phyloP scores from a whole-genome alignment of 768 basidiomycete species.

The Collybiopsis luxurians region DNA sequence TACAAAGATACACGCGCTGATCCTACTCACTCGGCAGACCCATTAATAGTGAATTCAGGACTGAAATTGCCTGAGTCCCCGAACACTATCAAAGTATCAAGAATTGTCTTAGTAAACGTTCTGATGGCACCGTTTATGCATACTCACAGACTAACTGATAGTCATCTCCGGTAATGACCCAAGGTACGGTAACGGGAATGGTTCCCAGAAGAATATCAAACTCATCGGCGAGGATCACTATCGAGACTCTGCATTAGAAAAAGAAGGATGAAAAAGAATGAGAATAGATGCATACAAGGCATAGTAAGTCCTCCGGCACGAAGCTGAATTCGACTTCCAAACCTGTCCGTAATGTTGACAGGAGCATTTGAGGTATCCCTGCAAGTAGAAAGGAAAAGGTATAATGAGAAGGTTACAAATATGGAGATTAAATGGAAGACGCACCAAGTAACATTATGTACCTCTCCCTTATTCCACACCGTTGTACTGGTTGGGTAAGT shows the following conservation, averaged over 20 bases:
- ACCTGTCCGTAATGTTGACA: constrained; percentile 38
- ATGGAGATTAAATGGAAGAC: not conserved
- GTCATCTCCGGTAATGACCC: constrained; percentile 21
- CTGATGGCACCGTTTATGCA: constrained; percentile 6
- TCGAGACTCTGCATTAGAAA: not conserved
- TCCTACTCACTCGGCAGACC: not conserved
- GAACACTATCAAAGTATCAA: constrained; percentile 25
- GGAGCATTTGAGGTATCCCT: constrained; percentile 40
- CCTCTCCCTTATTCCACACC: not conserved
- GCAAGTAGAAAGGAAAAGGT: too few relatives aligned
- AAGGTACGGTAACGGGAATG: constrained; percentile 23
- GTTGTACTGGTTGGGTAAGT: not conserved
- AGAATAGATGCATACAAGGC: constrained; percentile 15
- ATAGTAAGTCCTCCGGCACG: constrained; percentile 25
- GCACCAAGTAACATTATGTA: not conserved
- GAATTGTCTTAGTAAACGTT: not conserved
- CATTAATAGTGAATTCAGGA: constrained; percentile 26
- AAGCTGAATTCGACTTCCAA: constrained; percentile 36
- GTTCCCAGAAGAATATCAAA: constrained; percentile 28
- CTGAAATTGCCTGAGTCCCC: constrained; percentile 37
- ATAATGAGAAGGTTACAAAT: too few relatives aligned
- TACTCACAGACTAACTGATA: constrained; percentile 34
- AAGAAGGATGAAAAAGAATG: too few relatives aligned
- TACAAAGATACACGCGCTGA: too few relatives aligned
- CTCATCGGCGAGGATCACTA: constrained; percentile 21